Evolutionary conservation across 371 early-diverging fungal genomes (phyloP), one percentile per base, ranked within the genome.

Genomic region (Haplosporangium sp.): DNA sequence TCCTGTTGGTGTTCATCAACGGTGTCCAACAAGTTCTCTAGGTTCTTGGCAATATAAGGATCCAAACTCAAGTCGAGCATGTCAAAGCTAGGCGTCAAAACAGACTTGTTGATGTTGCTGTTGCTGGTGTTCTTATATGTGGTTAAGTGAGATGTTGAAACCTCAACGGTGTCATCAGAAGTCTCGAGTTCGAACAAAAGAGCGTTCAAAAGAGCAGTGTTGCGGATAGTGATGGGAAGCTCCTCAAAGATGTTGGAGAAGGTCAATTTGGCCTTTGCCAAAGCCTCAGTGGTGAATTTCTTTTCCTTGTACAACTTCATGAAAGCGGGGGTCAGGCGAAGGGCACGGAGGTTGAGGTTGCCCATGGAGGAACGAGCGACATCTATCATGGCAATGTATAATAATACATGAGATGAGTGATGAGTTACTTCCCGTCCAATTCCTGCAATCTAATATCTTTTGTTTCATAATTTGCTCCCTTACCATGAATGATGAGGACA

Each of bases 1-100:
- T 96, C 96, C 83, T 94, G 95, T 65, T 91, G 93, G 73, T 96
- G 94, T 38, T 94, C 94, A 71, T 97, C 98, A 42, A 96, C 90
- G 20, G 95, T 90, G 45, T 97, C 96, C 77, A 92, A 87, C 63
- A 98, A 87, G 60, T 90, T 87, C 85, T 97, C 96, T 61, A 97
- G 86, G 85, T 96, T 95, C 87, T 94, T 95, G 85, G 94, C 93
- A 69, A 97, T 88, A 83, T 91, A 94, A 5, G 91, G 89, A 69
- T 94, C 94, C 63, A 92, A 84, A 81, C 91, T 92, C 65, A 96
- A 88, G 65, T 94, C 96, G 50, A 97, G 90, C 17, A 91, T 88
- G 70, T 92, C 94, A 76, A 93, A 92, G 87, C 95, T 95, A 40
- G 96, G 95, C 40, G 89, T 83, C 70, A 96, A 86, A 27, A 92